Conservation (phyloP, 768 basidiomycete species). For the Cyclocybe aegerita region DNA sequence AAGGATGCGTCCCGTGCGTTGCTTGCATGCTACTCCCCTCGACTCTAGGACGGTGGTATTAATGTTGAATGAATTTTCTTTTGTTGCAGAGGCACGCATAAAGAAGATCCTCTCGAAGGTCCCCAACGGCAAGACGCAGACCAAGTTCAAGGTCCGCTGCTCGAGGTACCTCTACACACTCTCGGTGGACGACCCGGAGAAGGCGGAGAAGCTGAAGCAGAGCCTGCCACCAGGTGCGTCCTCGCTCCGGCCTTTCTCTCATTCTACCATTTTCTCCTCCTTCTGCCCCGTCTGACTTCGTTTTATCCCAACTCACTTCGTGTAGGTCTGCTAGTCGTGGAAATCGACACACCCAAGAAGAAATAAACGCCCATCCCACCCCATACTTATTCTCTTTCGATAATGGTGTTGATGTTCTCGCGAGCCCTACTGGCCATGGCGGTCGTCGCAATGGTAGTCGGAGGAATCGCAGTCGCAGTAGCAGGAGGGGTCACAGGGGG, state of each 20-base stretch:
- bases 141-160: slow-evolving; percentile 99
- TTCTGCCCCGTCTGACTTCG: slow-evolving; percentile 50
- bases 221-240: slow-evolving; percentile 89
- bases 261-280: not conserved
- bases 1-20: slow-evolving; percentile 95
- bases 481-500: too few species aligned
- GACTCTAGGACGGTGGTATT: not conserved
- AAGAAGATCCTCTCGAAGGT: slow-evolving; percentile 83
- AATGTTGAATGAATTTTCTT: not conserved
- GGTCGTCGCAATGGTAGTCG: slow-evolving; percentile 6
- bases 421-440: slow-evolving; percentile 17
- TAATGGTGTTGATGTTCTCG: too few species aligned
- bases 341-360: slow-evolving; percentile 75
- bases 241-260: not conserved
- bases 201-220: slow-evolving; percentile 97
- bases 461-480: too few species aligned
- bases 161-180: slow-evolving; percentile 98
- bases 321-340: slow-evolving; percentile 40
- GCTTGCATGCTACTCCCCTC: not conserved
- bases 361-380: slow-evolving; percentile 46
- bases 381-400: too few species aligned
- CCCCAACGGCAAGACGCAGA: slow-evolving; percentile 72
- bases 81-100: slow-evolving; percentile 84
- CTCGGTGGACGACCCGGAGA: slow-evolving; percentile 91
- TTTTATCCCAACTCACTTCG: too few species aligned